phyloP scores from a whole-genome alignment of 2,329 filamentous ascomycete species.

The Calonectria honghensis region DNA sequence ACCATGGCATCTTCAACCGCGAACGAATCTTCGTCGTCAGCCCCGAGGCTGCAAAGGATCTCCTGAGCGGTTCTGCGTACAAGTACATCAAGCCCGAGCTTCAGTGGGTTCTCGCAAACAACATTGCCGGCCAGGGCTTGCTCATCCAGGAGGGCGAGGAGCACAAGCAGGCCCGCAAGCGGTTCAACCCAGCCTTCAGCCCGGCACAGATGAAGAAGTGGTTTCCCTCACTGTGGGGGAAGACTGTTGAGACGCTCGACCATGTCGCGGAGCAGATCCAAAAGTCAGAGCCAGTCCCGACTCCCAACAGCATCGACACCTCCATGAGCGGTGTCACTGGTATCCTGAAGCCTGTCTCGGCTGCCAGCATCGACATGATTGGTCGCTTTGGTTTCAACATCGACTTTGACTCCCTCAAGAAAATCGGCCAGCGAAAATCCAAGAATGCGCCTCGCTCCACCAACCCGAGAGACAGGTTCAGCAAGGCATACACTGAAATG shows the following conservation, averaged over 20 bases:
- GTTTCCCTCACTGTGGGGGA: constrained; percentile 7
- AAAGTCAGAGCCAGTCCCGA: background rate
- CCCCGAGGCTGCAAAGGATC: constrained; percentile 5
- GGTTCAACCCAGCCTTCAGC: constrained; percentile 20
- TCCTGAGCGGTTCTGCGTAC: background rate
- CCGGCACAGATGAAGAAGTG: constrained; percentile 11
- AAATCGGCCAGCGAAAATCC: background rate
- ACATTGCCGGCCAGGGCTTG: constrained; percentile 35
- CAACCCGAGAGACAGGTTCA: background rate
- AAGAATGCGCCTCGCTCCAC: background rate
- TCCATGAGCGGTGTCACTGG: background rate
- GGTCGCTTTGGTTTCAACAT: constrained; percentile 8
- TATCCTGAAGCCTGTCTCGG: background rate
- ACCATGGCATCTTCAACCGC: constrained; percentile 7
- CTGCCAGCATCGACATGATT: constrained; percentile 12
- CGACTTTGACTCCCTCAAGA: constrained; percentile 1
- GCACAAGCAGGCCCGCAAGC: constrained; percentile 37
- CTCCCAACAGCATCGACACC: background rate
- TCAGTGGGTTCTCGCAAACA: constrained; percentile 8
- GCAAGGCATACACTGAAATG: constrained; percentile 5
- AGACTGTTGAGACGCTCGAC: background rate
- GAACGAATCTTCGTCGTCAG: constrained; percentile 7
- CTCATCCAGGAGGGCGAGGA: constrained; percentile 36
- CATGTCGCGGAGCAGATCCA: constrained; percentile 1
- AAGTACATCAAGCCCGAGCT: constrained; percentile 14